phyloP scores from a whole-genome alignment of 179 eudicot species.

The Nepenthes alata region DNA sequence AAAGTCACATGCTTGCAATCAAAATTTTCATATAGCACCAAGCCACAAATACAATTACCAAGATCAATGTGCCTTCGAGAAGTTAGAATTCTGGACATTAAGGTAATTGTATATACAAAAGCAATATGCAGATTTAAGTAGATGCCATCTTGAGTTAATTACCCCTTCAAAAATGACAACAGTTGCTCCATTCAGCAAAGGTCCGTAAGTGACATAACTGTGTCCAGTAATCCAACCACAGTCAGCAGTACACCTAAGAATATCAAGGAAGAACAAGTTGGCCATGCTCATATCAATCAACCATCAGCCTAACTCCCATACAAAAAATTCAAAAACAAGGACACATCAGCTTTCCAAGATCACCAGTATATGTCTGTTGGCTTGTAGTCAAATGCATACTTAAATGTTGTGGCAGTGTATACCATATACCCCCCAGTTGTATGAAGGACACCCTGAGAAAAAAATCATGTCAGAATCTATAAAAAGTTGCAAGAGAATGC shows the following conservation, averaged over 20 bases:
- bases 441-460: conserved; percentile 75
- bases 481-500: not conserved
- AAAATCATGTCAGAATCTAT: conserved; percentile 9
- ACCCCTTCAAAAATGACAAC: conserved; percentile 87
- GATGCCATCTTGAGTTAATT: conserved; percentile 10
- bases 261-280: not conserved
- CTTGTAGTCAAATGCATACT: conserved; percentile 95
- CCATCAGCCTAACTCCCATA: not conserved
- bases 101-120: too few species aligned
- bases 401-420: conserved; percentile 88
- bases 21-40: too few species aligned
- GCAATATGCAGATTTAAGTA: not conserved
- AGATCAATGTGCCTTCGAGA: too few species aligned
- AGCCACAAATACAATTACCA: too few species aligned
- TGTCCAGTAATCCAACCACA: conserved; percentile 99
- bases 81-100: too few species aligned
- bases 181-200: conserved; percentile 93
- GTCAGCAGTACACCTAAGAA: conserved; percentile 91
- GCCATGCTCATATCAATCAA: not conserved
- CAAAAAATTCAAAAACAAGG: not conserved
- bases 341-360: not conserved
- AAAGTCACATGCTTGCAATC: too few species aligned
- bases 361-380: conserved; percentile 92
- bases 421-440: conserved; percentile 99
- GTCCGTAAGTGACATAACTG: conserved; percentile 96